Conservation (phyloP, 1,139 yeast genomes). For the Saccharomyces hybrid region DNA sequence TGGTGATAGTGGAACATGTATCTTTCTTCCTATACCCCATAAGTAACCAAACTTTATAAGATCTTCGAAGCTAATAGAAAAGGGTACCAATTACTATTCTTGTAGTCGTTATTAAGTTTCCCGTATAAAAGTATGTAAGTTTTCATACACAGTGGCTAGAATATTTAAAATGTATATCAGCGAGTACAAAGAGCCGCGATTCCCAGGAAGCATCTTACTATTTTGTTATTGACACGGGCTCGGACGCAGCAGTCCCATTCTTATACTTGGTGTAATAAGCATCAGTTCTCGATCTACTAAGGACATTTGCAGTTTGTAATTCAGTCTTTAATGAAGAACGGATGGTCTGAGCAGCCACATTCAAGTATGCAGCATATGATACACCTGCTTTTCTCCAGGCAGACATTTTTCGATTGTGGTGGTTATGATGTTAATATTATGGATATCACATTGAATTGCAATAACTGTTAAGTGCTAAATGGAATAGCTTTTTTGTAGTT, state of each 20-base stretch:
- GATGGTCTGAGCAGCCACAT: conserved; percentile 83
- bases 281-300: conserved; percentile 63
- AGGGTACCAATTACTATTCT: background rate
- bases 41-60: background rate
- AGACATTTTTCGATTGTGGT: conserved; percentile 41
- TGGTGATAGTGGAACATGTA: background rate
- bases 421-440: background rate
- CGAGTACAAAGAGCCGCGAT: background rate
- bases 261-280: conserved; percentile 66
- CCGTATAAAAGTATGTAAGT: conserved; percentile 2
- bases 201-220: conserved; percentile 9
- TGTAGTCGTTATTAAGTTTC: conserved; percentile 1
- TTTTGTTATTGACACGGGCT: conserved; percentile 33
- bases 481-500: too few species aligned
- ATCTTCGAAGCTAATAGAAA: background rate
- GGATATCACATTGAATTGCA: background rate
- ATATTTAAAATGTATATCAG: conserved; percentile 2
- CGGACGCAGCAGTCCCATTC: conserved; percentile 48
- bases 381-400: conserved; percentile 84
- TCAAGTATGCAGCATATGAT: conserved; percentile 78
- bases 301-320: conserved; percentile 63
- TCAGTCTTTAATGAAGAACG: conserved; percentile 89
- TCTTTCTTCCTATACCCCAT: background rate
- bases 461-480: too few species aligned
- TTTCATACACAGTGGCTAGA: background rate